Conservation (phyloP, 2,329 filamentous ascomycete species). For the Nectriaceae sp. region DNA sequence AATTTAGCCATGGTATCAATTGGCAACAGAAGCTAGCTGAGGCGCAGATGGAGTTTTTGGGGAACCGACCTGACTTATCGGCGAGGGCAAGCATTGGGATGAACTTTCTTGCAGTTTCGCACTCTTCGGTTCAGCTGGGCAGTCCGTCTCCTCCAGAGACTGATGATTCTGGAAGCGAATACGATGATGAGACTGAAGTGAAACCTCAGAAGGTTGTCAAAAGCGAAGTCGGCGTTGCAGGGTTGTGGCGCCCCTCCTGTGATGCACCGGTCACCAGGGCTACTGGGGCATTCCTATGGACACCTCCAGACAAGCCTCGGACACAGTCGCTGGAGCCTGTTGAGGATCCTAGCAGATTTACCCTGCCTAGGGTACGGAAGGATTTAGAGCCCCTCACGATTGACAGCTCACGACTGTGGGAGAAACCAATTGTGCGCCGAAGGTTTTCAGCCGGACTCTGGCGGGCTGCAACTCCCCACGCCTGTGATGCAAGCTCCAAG, state of each 20-base stretch:
- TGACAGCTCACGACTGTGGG: slow-evolving; percentile 24
- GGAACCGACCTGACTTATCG: slow-evolving; percentile 4
- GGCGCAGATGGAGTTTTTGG: slow-evolving; percentile 5
- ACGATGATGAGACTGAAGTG: slow-evolving; percentile 26
- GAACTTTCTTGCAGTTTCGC: slow-evolving; percentile 38
- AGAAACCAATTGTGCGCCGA: slow-evolving; percentile 11
- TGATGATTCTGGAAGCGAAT: slow-evolving; percentile 45
- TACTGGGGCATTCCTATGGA: slow-evolving; percentile 22
- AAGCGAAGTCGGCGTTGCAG: slow-evolving; percentile 1
- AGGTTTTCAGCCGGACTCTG: slow-evolving; percentile 18
- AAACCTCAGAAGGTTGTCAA: slow-evolving; percentile 13
- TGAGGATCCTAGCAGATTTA: slow-evolving; percentile 9
- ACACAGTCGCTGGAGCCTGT: slow-evolving; percentile 8
- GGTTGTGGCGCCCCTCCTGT: slow-evolving; percentile 23
- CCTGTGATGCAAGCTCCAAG: neutral
- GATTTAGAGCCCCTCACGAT: slow-evolving; percentile 19
- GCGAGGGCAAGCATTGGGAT: slow-evolving; percentile 15
- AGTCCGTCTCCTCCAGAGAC: slow-evolving; percentile 59
- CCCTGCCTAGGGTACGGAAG: slow-evolving; percentile 9
- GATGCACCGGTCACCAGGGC: slow-evolving; percentile 9
- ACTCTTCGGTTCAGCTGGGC: slow-evolving; percentile 39
- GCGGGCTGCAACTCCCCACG: slow-evolving; percentile 13
- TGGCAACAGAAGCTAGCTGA: slow-evolving; percentile 9
- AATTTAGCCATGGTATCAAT: slow-evolving; percentile 6
- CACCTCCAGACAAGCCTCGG: slow-evolving; percentile 16